These are phyloP conservation scores for Termitomyces sp. DNA, from an alignment of 768 basidiomycete species.

Conservation along the genomic window DNA sequence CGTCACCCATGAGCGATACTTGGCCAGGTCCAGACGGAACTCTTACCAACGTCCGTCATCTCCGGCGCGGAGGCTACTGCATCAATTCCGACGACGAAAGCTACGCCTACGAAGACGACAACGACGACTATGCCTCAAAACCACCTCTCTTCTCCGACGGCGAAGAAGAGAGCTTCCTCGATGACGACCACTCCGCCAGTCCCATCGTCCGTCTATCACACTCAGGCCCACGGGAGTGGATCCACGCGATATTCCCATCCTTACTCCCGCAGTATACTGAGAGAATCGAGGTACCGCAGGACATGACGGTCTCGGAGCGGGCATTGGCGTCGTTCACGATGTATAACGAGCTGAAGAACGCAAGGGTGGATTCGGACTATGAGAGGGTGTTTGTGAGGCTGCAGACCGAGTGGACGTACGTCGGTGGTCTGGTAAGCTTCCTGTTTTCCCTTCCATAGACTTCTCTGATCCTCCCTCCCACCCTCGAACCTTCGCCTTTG, in stretches of 20 bases:
- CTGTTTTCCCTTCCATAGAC: background rate
- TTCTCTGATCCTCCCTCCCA: too few species aligned
- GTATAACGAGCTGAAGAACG: constrained; percentile 54
- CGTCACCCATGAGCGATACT: constrained; percentile 14
- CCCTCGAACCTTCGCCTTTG: too few species aligned
- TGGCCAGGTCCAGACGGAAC: constrained; percentile 4
- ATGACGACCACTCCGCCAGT: constrained; percentile 1
- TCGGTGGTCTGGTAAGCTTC: constrained; percentile 56
- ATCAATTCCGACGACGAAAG: constrained; percentile 43
- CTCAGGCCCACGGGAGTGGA: background rate
- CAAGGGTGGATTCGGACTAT: constrained; percentile 45
- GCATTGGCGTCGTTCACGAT: constrained; percentile 51
- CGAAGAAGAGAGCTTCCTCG: constrained; percentile 14
- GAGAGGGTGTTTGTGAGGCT: constrained; percentile 49
- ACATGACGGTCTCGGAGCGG: constrained; percentile 32
- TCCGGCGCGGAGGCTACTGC: constrained; percentile 36
- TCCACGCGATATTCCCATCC: constrained; percentile 6
- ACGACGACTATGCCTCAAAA: constrained; percentile 24
- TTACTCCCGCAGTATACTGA: constrained; percentile 45
- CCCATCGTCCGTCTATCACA: background rate
- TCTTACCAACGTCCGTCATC: constrained; percentile 15
- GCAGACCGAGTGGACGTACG: constrained; percentile 62
- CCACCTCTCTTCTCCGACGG: constrained; percentile 23
- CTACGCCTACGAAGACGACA: constrained; percentile 22
- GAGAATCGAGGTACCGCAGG: constrained; percentile 28